Conservation (phyloP, 345 rosid species). For the Eucalyptus regnans region DNA sequence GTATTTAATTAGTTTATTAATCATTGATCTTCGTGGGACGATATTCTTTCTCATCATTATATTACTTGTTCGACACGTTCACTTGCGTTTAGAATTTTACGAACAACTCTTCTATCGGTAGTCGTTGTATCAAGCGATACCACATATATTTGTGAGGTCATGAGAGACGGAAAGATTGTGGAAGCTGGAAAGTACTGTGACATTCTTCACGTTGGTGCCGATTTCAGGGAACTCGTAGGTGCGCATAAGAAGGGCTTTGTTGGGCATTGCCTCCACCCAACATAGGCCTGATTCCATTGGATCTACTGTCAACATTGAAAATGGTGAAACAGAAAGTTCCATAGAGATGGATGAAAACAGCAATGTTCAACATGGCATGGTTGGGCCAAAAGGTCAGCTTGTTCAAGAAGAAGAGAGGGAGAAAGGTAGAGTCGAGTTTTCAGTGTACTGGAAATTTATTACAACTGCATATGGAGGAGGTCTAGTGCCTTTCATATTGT, state of each 20-base stretch:
- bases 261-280: constrained; percentile 29
- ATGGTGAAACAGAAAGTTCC: background rate
- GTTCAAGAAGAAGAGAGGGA: constrained; percentile 86
- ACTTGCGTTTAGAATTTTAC: no score
- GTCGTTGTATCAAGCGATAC: background rate
- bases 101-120: background rate
- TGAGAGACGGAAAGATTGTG: constrained; percentile 65
- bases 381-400: constrained; percentile 46
- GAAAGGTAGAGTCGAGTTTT: constrained; percentile 64
- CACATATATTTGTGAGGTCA: constrained; percentile 32
- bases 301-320: constrained; percentile 2
- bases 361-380: constrained; percentile 10
- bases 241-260: constrained; percentile 57
- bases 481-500: constrained; percentile 45
- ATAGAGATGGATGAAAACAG: constrained; percentile 4
- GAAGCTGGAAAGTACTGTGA: constrained; percentile 64
- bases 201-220: constrained; percentile 42
- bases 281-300: constrained; percentile 1
- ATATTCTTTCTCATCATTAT: no score
- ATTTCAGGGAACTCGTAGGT: constrained; percentile 68
- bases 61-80: no score
- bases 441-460: constrained; percentile 54
- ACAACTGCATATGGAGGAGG: constrained; percentile 60
- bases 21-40: no score
- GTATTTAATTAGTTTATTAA: no score